A percentile compares a stretch with the other conserved stretches of the same genome.
Conservation (phyloP, 192 early-diverging fungal genomes). For the Linnemannia exigua region DNA sequence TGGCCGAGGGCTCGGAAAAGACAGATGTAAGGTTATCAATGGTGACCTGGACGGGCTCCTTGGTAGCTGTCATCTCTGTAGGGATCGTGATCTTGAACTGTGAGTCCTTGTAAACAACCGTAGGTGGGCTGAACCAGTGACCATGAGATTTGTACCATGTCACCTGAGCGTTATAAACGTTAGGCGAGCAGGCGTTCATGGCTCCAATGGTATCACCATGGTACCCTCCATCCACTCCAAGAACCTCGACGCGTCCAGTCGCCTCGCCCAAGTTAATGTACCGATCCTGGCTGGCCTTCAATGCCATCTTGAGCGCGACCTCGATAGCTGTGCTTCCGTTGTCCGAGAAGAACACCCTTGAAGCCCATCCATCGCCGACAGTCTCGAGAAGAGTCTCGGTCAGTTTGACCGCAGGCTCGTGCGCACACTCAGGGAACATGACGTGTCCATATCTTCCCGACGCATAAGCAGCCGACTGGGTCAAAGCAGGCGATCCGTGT, state of each 20-base stretch:
- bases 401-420: slow-evolving; percentile 75
- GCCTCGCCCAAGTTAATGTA: slow-evolving; percentile 47
- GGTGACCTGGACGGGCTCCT: slow-evolving; percentile 21
- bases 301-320: slow-evolving; percentile 86
- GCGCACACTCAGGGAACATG: slow-evolving; percentile 80
- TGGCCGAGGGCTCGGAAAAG: slow-evolving; percentile 17
- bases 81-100: slow-evolving; percentile 60
- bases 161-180: slow-evolving; percentile 77
- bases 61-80: slow-evolving; percentile 32
- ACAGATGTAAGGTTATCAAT: slow-evolving; percentile 42
- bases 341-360: slow-evolving; percentile 84
- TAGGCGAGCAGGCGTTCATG: slow-evolving; percentile 85
- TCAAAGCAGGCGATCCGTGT: slow-evolving; percentile 73
- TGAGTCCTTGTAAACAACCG: slow-evolving; percentile 64
- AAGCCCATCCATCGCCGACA: slow-evolving; percentile 72
- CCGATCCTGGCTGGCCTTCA: slow-evolving; percentile 64
- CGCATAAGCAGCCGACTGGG: slow-evolving; percentile 73
- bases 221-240: slow-evolving; percentile 84
- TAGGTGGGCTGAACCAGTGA: slow-evolving; percentile 80
- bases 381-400: slow-evolving; percentile 69
- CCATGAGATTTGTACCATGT: slow-evolving; percentile 78
- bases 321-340: slow-evolving; percentile 87
- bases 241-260: slow-evolving; percentile 61
- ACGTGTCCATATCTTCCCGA: slow-evolving; percentile 85
- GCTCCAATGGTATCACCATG: slow-evolving; percentile 91